Evolutionary conservation across 2,329 filamentous ascomycete species (phyloP), one percentile per base, ranked within the genome.

Genomic region (Clarireedia homoeocarpa): DNA sequence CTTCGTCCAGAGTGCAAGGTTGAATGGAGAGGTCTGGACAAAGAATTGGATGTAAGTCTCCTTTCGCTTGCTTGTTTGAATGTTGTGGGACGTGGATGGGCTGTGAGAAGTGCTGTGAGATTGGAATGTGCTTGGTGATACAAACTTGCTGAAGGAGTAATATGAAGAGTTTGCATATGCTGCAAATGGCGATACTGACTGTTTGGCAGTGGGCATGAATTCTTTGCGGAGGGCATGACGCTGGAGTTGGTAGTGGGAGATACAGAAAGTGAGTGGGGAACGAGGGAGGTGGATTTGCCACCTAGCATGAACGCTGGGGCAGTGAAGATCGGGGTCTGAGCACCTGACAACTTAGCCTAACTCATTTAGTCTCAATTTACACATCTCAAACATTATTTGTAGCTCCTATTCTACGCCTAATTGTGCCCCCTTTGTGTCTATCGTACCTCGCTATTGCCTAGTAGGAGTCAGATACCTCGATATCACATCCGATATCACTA

Each of bases 201-300:
- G 10, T 34, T 9, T 23, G 23, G 3, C 30, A 54, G 53, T 23
- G 77, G 78, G 39, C 84, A 88, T 69, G 79, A 77, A 48, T 88
- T 88, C 63, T 88, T 88, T 64, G 72, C 77, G 0, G 75, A 86
- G 7, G 85, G 85, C 1, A 80, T 80, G 36, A 75, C 81, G 55
- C 71, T 88, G 42, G 83, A 88, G 49, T 70, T 88, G 48, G 79
- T 74, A 6, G 68, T 88, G 12, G 85, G 84, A 0, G 59, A 66
- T 6, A 73, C 71, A 17, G 84, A 88, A 71, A 86, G 84, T 64
- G 62, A 65, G 0, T 88, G 85, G 85, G 85, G 85, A 0, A 85
- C 79, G 0, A 68, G 67, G 2, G 65, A 76, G 1, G 71, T 75
- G 56, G 84, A 88, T 67, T 65, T 85, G 27, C 85, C 85, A 34